Conservation (phyloP, 352 stramenopile genomes). For the Nothophytophthora sp. region DNA sequence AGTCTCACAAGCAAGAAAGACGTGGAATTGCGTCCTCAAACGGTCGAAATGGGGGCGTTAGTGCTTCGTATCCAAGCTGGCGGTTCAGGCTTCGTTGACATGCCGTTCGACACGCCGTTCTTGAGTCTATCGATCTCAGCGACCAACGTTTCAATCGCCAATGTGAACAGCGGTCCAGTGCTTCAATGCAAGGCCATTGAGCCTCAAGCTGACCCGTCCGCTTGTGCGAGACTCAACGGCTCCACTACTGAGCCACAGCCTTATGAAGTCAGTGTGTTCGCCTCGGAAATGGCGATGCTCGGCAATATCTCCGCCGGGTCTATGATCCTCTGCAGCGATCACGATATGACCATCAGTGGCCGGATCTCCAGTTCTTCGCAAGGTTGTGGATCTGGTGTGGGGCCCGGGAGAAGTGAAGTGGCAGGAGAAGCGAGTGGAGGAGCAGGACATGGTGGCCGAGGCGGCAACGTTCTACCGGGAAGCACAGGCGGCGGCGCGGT, state of each 20-base stretch:
- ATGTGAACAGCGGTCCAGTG: conserved; percentile 50
- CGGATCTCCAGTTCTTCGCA: conserved; percentile 39
- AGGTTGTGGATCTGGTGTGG: conserved; percentile 50
- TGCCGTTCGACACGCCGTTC: conserved; percentile 66
- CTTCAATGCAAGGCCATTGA: conserved; percentile 41
- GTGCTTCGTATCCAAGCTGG: conserved; percentile 33
- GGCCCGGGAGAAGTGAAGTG: conserved; percentile 57
- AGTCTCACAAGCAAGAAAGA: conserved; percentile 35
- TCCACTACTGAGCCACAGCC: conserved; percentile 10
- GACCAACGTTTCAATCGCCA: conserved; percentile 45
- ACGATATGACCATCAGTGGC: conserved; percentile 38
- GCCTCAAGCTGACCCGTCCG: conserved; percentile 35
- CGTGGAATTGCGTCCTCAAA: conserved; percentile 48
- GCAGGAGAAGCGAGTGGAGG: conserved; percentile 55
- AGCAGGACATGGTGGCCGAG: conserved; percentile 65
- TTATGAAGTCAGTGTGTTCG: conserved; percentile 53
- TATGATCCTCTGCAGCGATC: conserved; percentile 56
- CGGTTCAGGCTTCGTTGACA: conserved; percentile 33
- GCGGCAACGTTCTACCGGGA: conserved; percentile 59
- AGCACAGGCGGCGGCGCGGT: conserved; percentile 42
- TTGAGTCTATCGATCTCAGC: conserved; percentile 42
- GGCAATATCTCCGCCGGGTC: conserved; percentile 57
- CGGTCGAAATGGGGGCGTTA: conserved; percentile 47
- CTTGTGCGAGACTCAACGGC: conserved; percentile 34
- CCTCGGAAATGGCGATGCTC: conserved; percentile 33